These are phyloP conservation scores for Fulvia fulva DNA, from an alignment of 2,329 filamentous ascomycete species.

Conservation along the genomic window DNA sequence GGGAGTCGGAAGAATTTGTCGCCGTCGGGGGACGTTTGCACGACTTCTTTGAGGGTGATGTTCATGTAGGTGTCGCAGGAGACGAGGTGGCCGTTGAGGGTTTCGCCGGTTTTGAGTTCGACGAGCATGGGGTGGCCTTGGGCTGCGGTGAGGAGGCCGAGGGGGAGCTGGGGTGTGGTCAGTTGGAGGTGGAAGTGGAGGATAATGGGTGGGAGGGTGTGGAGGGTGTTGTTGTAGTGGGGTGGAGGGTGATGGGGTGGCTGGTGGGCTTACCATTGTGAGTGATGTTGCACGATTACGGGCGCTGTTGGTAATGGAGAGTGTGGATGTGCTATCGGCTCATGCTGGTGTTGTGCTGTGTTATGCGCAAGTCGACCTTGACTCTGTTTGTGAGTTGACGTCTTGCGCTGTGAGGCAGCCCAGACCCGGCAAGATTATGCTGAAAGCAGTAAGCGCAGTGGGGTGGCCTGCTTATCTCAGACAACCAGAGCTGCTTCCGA, in stretches of 20 bases:
- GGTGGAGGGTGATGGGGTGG: not conserved
- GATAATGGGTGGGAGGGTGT: conserved; percentile 8
- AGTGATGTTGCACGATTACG: not conserved
- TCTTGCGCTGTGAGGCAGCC: not conserved
- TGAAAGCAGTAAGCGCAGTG: no score
- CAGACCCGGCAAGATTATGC: not conserved
- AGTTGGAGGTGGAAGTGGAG: conserved; percentile 17
- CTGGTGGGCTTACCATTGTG: conserved; percentile 22
- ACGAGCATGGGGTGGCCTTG: conserved; percentile 98
- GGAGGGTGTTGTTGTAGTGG: not conserved
- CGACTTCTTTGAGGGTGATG: conserved; percentile 91
- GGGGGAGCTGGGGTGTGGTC: conserved; percentile 50
- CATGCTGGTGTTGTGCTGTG: not conserved
- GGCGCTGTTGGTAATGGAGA: not conserved
- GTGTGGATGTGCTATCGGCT: not conserved
- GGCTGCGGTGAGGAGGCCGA: conserved; percentile 85
- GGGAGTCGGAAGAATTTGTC: conserved; percentile 89
- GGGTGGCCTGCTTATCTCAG: no score
- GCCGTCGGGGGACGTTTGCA: conserved; percentile 91
- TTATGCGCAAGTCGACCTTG: not conserved
- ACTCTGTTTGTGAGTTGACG: not conserved
- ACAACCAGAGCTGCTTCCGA: no score
- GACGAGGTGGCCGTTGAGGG: conserved; percentile 90
- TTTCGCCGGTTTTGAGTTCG: conserved; percentile 96
- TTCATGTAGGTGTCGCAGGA: conserved; percentile 99